phyloP scores from a whole-genome alignment of 179 eudicot species.

The Silene noctiflora region DNA sequence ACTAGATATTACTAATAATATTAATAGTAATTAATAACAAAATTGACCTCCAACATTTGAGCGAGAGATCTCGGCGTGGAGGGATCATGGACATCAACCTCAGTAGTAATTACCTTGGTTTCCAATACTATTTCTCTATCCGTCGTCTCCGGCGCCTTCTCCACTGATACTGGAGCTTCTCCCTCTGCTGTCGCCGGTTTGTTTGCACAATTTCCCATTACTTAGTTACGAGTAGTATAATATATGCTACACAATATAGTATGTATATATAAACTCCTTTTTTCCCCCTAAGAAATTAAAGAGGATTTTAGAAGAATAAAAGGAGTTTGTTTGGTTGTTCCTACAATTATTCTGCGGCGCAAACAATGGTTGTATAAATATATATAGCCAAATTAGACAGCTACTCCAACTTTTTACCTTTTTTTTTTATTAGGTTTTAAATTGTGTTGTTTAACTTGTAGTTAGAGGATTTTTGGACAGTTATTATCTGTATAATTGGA shows the following conservation, averaged over 20 bases:
- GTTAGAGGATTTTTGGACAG: conserved; percentile 1
- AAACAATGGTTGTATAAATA: conserved; percentile 14
- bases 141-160: conserved; percentile 23
- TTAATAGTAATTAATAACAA: not conserved
- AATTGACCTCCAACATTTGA: conserved; percentile 31
- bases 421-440: not conserved
- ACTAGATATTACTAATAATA: too few species aligned
- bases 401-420: too few species aligned
- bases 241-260: not conserved
- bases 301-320: not conserved
- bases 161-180: conserved; percentile 28
- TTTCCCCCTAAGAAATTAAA: not conserved
- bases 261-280: not conserved
- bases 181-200: conserved; percentile 37
- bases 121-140: conserved; percentile 23
- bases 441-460: not conserved
- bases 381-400: conserved; percentile 27
- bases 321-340: conserved; percentile 1
- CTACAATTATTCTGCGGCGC: conserved; percentile 26
- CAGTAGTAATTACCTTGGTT: conserved; percentile 23
- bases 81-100: not conserved
- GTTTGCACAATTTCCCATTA: conserved; percentile 39
- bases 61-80: conserved; percentile 24
- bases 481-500: conserved; percentile 9
- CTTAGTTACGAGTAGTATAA: not conserved